phyloP scores from a whole-genome alignment of 2,329 filamentous ascomycete species.

The Pseudonectria buxi region DNA sequence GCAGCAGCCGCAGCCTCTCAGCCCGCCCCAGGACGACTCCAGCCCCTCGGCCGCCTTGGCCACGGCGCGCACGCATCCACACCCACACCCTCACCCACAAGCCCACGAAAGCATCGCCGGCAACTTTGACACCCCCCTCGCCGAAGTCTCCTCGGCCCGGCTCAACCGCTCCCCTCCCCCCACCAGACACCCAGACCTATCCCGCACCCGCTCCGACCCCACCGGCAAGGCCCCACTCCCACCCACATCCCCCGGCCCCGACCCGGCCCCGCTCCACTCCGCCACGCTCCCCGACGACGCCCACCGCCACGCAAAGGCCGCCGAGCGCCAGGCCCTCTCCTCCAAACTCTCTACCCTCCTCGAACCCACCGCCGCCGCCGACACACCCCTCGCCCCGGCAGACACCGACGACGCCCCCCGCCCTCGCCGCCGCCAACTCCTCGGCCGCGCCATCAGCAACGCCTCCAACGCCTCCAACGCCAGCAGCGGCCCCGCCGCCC shows the following conservation, averaged over 20 bases:
- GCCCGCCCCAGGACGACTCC: slow-evolving; percentile 14
- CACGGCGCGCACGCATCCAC: slow-evolving; percentile 34
- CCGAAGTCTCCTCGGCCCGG: slow-evolving; percentile 33
- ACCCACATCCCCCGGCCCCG: background rate
- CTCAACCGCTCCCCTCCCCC: slow-evolving; percentile 37
- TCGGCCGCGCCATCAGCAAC: slow-evolving; percentile 54
- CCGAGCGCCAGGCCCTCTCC: slow-evolving; percentile 35
- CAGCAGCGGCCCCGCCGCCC: slow-evolving; percentile 40
- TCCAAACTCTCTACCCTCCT: slow-evolving; percentile 38
- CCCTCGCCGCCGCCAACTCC: slow-evolving; percentile 40
- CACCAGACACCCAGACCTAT: slow-evolving; percentile 17
- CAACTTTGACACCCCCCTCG: slow-evolving; percentile 29
- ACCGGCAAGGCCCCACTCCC: slow-evolving; percentile 7
- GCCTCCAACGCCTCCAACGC: slow-evolving; percentile 46
- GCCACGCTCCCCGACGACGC: slow-evolving; percentile 18
- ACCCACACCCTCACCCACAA: no score
- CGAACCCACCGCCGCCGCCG: slow-evolving; percentile 10
- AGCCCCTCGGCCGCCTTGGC: slow-evolving; percentile 32
- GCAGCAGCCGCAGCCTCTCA: no score
- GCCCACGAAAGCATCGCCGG: slow-evolving; percentile 19
- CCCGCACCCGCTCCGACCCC: slow-evolving; percentile 34
- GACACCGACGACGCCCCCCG: slow-evolving; percentile 13
- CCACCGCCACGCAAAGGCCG: slow-evolving; percentile 24
- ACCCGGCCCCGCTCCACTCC: no score
- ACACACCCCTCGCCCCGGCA: slow-evolving; percentile 10